Conservation (phyloP, 352 stramenopile species). For the Phytophthora palmivora region DNA sequence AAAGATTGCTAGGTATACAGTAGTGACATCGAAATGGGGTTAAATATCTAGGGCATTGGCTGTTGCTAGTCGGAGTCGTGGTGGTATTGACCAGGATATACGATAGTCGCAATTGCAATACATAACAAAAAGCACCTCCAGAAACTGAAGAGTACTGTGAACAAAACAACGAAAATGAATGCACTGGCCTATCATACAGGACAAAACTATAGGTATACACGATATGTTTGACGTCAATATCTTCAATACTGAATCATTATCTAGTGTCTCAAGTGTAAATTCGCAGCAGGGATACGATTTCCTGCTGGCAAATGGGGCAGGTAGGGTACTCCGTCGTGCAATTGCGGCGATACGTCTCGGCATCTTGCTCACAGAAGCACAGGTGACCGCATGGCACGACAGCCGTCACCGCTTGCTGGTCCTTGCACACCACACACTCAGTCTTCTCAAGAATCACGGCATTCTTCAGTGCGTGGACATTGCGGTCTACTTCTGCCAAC, state of each 20-base stretch:
- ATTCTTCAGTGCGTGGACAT: constrained; percentile 75
- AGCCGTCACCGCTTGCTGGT: constrained; percentile 71
- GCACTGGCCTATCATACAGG: too few species aligned
- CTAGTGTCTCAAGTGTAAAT: constrained; percentile 64
- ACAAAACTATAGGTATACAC: too few species aligned
- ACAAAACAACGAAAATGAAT: too few species aligned
- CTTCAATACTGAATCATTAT: constrained; percentile 18
- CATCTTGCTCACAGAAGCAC: constrained; percentile 87
- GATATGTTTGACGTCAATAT: neutral
- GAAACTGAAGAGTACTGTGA: too few species aligned
- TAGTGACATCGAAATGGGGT: too few species aligned
- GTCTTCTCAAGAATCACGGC: constrained; percentile 63
- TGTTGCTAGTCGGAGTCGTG: too few species aligned
- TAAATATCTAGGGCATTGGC: too few species aligned
- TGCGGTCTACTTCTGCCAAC: constrained; percentile 73
- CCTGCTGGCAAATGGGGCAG: constrained; percentile 83
- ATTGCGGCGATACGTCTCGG: constrained; percentile 67
- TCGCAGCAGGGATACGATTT: constrained; percentile 82
- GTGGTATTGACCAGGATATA: too few species aligned
- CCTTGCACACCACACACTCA: constrained; percentile 87
- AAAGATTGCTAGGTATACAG: too few species aligned
- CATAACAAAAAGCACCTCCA: too few species aligned
- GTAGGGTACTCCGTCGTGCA: constrained; percentile 50
- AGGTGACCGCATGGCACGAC: constrained; percentile 86
- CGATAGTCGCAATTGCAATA: too few species aligned